Percentiles rank a stretch among this genome's conserved stretches.
Evolutionary conservation across 192 early-diverging fungal species (phyloP).

Genomic region (Umbelopsis sp.): DNA sequence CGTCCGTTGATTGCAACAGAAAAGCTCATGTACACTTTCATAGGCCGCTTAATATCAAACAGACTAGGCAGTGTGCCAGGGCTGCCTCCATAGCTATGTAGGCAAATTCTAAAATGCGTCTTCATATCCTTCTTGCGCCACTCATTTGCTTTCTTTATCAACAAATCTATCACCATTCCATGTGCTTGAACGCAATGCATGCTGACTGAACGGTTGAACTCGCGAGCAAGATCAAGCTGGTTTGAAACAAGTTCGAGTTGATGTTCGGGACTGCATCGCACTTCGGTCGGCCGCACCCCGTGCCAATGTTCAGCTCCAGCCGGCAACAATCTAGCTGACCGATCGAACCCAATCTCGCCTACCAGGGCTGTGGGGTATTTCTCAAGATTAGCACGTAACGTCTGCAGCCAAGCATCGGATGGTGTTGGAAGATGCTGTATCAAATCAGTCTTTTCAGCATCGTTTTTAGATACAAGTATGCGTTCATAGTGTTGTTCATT

Average conservation of each 20-base stretch:
- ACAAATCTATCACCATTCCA: slow-evolving; percentile 55
- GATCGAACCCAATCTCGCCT: slow-evolving; percentile 41
- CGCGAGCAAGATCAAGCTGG: slow-evolving; percentile 75
- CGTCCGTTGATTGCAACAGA: slow-evolving; percentile 77
- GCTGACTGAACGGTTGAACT: slow-evolving; percentile 62
- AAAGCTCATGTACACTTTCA: slow-evolving; percentile 77
- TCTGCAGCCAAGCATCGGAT: slow-evolving; percentile 26
- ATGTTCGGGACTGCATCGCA: slow-evolving; percentile 30
- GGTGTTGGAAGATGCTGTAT: slow-evolving; percentile 23
- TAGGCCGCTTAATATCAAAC: slow-evolving; percentile 21
- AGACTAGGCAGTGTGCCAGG: slow-evolving; percentile 26
- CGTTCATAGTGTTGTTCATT: slow-evolving; percentile 25
- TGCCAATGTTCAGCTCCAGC: slow-evolving; percentile 36
- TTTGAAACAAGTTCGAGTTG: slow-evolving; percentile 21
- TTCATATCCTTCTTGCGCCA: slow-evolving; percentile 15
- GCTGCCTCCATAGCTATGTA: slow-evolving; percentile 88
- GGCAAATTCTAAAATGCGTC: slow-evolving; percentile 69
- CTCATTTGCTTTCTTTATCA: slow-evolving; percentile 33
- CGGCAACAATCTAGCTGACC: slow-evolving; percentile 35
- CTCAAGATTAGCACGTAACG: slow-evolving; percentile 18
- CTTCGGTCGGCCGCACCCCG: slow-evolving; percentile 33
- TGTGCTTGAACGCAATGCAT: slow-evolving; percentile 83
- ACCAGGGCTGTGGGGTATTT: slow-evolving; percentile 31
- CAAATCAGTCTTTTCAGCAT: slow-evolving; percentile 24
- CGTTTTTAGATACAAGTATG: slow-evolving; percentile 13